Base-by-base conservation (phyloP, 768 basidiomycete species). In the Pulveroboletus ravenelii region DNA sequence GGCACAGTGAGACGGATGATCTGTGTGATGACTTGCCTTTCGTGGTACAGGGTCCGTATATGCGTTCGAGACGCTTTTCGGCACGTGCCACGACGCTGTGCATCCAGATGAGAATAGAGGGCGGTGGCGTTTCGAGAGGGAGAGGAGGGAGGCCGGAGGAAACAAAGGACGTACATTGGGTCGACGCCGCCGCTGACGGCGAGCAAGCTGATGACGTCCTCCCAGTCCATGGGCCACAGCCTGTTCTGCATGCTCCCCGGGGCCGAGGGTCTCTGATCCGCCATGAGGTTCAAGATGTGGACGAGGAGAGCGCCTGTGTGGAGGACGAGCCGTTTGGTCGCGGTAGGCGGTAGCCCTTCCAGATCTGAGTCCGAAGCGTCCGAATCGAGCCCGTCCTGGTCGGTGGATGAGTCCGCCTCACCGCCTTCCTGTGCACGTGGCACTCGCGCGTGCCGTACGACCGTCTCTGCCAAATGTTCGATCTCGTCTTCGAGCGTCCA, bases 401-500 rank as follows among this genome's bases (percentile, higher is more conserved):
- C 58, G 29, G n/a, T 42, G 41, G 41, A 7, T 17, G 10, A n/a
- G 18, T 59, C 62, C 7, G 3, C 20, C 23, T 45, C 44, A 15
- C 44, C 15, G 6, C 62, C 58, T 17, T 60, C 63, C 31, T 2
- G 31, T 45, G 32, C 42, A 43, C 32, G 42, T 23, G 20, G 20
- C 20, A n/a, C n/a, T n/a, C 20, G 10, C 25, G 6, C 13, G 32
- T 18, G 15, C 17, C 10, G 71, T 37, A 75, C 52, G 27, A 68
- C 64, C 12, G 72, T 63, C 17, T 72, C 66, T 6, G 75, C 74
- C 29, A 89, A 59, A 2, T 72, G 62, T 18, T 66, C 65, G 9
- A 90, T 73, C 66, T 90, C 89, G 55, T 90, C 88, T 41, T 81
- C 75, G 18, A 91, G 68, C 9, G 69, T 68, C 83, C 84, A 90